phyloP scores from a whole-genome alignment of 306 rosid genomes.

The Rosa lucieae region DNA sequence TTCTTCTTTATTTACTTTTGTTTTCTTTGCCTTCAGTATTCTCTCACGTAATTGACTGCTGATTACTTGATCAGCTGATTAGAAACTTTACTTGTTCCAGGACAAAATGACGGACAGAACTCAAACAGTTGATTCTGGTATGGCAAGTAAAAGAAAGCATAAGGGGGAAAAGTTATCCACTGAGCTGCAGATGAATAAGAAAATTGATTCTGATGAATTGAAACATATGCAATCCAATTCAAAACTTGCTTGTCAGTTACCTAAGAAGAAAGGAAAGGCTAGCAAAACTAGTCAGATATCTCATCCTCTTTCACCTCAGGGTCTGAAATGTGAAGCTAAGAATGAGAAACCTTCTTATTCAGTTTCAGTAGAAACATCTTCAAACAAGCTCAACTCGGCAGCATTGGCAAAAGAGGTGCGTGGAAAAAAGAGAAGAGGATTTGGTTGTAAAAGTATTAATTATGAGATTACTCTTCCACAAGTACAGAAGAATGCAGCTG shows the following conservation, averaged over 20 bases:
- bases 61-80: slow-evolving; percentile 11
- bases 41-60: neutral
- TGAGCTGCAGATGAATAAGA: slow-evolving; percentile 4
- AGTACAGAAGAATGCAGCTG: slow-evolving; percentile 39
- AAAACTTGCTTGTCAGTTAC: slow-evolving; percentile 7
- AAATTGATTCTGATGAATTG: slow-evolving; percentile 4
- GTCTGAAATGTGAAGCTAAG: slow-evolving; percentile 8
- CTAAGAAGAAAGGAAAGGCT: slow-evolving; percentile 26
- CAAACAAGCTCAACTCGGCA: slow-evolving; percentile 23
- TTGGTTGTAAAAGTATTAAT: slow-evolving; percentile 45
- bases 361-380: slow-evolving; percentile 21
- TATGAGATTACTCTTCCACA: slow-evolving; percentile 25
- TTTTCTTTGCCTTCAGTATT: neutral
- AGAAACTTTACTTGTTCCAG: slow-evolving; percentile 23
- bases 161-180: slow-evolving; percentile 22
- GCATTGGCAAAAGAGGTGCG: slow-evolving; percentile 36
- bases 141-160: slow-evolving; percentile 14
- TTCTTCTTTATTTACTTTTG: neutral
- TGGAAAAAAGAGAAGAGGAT: slow-evolving; percentile 41
- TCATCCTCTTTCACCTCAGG: neutral
- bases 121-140: slow-evolving; percentile 18
- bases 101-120: slow-evolving; percentile 1
- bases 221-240: slow-evolving; percentile 14
- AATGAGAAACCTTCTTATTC: slow-evolving; percentile 21
- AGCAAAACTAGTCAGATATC: slow-evolving; percentile 23